Evolutionary conservation across 352 stramenopile species (phyloP), one percentile per base, ranked within the genome.

Genomic region (Vaucheria bursata): DNA sequence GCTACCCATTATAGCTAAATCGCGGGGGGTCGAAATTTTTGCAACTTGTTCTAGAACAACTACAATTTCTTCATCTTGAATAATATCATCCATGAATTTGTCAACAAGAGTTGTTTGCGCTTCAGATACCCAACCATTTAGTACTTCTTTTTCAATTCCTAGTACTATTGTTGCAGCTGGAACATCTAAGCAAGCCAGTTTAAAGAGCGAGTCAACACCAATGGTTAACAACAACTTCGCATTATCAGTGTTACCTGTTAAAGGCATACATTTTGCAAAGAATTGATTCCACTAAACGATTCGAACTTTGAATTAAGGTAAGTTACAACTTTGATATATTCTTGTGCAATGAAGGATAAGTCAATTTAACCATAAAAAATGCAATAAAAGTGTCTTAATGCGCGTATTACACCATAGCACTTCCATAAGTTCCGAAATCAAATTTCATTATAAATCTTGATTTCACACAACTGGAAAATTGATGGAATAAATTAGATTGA

Each of bases 61-160:
- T 37, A 81, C 59, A 2, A 73, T 53, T 18, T 59, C 45, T 12
- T 77, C 50, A 18, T 39, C 76, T 34, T 29, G 70, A 5, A 81
- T 37, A 12, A 81, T 66, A 3, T 81, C 70, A 38, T 29, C 50
- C 76, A 81, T 81, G 34, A 81, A 73, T 12, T 45, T 59, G 50
- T 81, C 69, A 25, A 81, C 53, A 53, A 73, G 70, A 53, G 74
- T 72, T 34, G 33, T 72, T 25, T 71, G 40, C 29, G 76, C 76
- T 25, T n/a, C 25, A 53, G 70, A 34, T 29, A 81, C 76, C 76
- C 76, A 81, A 31, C 67, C 53, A 4, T 45, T 38, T 29, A 75
- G 70, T 12, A 73, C 0, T 64, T 81, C 76, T 31, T 36, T 31
- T n/a, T 8, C 37, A 32, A 80, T 34, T 52, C 25, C 45, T 3